These are phyloP conservation scores for Quercus lobata DNA, from an alignment of 331 rosid genomes.

Conservation along the genomic window DNA sequence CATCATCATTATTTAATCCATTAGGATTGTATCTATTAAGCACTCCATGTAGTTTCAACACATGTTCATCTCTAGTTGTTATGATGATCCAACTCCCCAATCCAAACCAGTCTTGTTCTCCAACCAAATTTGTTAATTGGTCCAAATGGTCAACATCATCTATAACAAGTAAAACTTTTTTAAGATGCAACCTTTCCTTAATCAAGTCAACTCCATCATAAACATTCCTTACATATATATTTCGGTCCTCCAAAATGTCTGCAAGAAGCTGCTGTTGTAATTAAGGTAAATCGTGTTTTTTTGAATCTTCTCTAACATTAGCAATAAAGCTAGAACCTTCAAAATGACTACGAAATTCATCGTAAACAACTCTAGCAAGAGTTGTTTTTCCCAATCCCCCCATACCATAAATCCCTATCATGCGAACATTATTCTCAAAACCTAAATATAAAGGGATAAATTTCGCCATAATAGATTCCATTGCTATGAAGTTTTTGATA, in stretches of 20 bases:
- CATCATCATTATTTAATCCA: not conserved
- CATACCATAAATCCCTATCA: conserved; percentile 25
- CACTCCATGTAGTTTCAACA: not conserved
- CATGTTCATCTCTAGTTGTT: conserved; percentile 6
- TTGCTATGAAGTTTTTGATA: conserved; percentile 4
- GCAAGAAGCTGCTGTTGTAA: conserved; percentile 31
- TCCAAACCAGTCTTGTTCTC: conserved; percentile 9
- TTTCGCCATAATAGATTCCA: conserved; percentile 8
- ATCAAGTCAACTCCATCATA: conserved; percentile 20
- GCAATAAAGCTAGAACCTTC: conserved; percentile 24
- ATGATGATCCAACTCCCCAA: conserved; percentile 17
- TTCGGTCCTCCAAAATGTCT: not conserved
- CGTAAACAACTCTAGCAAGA: conserved; percentile 25
- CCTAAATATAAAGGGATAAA: not conserved
- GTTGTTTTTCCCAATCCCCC: conserved; percentile 26
- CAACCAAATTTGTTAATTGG: conserved; percentile 5
- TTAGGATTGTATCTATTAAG: not conserved
- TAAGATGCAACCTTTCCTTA: conserved; percentile 4
- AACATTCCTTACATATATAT: conserved; percentile 4
- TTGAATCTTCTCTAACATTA: conserved; percentile 11
- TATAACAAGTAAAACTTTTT: conserved; percentile 36
- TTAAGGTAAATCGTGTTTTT: not conserved
- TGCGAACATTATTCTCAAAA: conserved; percentile 7
- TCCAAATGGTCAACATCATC: conserved; percentile 36
- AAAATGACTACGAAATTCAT: conserved; percentile 16